These are phyloP conservation scores for Rhizoclosmatium sp. DNA, from an alignment of 192 early-diverging fungal species.

Conservation along the genomic window DNA sequence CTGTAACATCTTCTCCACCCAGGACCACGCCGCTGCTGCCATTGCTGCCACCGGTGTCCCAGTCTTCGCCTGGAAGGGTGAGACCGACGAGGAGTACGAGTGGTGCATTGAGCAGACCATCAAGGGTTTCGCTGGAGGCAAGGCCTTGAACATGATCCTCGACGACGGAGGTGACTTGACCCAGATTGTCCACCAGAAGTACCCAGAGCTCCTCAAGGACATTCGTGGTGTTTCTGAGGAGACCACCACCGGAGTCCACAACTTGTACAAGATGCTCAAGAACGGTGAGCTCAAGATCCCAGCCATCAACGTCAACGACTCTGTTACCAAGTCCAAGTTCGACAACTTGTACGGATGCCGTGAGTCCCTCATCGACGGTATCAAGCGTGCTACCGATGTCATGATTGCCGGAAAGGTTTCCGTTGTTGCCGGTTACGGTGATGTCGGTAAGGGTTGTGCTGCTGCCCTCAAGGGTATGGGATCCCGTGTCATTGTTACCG, in stretches of 20 bases:
- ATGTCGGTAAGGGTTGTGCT: conserved; percentile 99
- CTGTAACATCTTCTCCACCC: conserved; percentile 97
- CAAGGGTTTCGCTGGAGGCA: conserved; percentile 88
- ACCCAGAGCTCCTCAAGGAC: conserved; percentile 83
- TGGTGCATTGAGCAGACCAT: conserved; percentile 99
- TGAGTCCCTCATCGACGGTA: conserved; percentile 98
- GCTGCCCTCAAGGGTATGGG: conserved; percentile 98
- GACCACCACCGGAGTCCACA: conserved; percentile 99
- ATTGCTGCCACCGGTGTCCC: conserved; percentile 93
- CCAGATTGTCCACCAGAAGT: conserved; percentile 93
- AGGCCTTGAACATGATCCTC: conserved; percentile 98
- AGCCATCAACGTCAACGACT: conserved; percentile 99
- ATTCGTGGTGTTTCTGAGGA: conserved; percentile 98
- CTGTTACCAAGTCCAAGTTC: conserved; percentile 99
- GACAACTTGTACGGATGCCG: conserved; percentile 99
- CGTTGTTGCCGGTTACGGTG: conserved; percentile 98
- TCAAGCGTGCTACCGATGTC: conserved; percentile 99
- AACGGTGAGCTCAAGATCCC: conserved; percentile 96
- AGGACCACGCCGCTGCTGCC: conserved; percentile 98
- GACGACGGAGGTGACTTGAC: conserved; percentile 99
- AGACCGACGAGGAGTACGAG: conserved; percentile 98
- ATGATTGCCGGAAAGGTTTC: conserved; percentile 99
- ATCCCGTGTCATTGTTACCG: conserved; percentile 96
- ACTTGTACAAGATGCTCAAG: conserved; percentile 98
- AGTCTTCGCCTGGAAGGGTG: conserved; percentile 99